A percentile compares a stretch with the other conserved stretches of the same genome.
Evolutionary conservation across 2,329 filamentous ascomycete species (phyloP).

Genomic region (Paecilomyces niveus): DNA sequence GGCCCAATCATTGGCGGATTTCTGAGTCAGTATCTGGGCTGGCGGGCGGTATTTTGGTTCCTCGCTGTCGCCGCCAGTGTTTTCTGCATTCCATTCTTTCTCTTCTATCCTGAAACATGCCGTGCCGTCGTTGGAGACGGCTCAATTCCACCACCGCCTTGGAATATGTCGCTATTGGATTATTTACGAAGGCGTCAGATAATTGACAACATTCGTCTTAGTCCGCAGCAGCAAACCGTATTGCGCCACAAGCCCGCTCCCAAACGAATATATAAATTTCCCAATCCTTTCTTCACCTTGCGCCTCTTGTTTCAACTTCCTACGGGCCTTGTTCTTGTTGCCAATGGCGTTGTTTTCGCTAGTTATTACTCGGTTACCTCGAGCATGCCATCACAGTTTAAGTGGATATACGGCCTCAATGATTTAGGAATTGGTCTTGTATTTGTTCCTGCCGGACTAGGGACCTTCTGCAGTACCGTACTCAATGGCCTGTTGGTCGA

Average conservation of each 20-base stretch:
- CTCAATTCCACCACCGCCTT: conserved; percentile 16
- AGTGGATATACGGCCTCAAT: conserved; percentile 34
- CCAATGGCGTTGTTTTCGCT: conserved; percentile 36
- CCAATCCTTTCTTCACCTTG: conserved; percentile 27
- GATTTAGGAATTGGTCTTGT: conserved; percentile 36
- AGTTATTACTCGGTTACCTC: conserved; percentile 39
- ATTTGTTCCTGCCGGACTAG: conserved; percentile 22
- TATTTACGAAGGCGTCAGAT: neutral
- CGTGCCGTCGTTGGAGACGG: conserved; percentile 29
- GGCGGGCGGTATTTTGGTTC: conserved; percentile 50
- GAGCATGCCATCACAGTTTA: conserved; percentile 38
- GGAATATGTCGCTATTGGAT: conserved; percentile 21
- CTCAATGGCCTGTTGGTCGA: conserved; percentile 41
- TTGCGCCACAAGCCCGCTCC: neutral
- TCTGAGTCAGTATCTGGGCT: conserved; percentile 42
- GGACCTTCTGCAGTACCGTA: conserved; percentile 17
- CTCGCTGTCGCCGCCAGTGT: conserved; percentile 36
- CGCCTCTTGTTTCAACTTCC: conserved; percentile 25
- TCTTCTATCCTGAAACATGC: conserved; percentile 30
- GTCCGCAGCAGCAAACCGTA: neutral
- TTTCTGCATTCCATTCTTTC: conserved; percentile 15
- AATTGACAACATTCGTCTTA: neutral
- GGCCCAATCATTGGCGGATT: conserved; percentile 47
- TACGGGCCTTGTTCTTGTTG: conserved; percentile 22
- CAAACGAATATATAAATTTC: conserved; percentile 2